Evolutionary conservation across 306 rosid species (phyloP), one percentile per base, ranked within the genome.

Genomic region (Ormosia emarginata): DNA sequence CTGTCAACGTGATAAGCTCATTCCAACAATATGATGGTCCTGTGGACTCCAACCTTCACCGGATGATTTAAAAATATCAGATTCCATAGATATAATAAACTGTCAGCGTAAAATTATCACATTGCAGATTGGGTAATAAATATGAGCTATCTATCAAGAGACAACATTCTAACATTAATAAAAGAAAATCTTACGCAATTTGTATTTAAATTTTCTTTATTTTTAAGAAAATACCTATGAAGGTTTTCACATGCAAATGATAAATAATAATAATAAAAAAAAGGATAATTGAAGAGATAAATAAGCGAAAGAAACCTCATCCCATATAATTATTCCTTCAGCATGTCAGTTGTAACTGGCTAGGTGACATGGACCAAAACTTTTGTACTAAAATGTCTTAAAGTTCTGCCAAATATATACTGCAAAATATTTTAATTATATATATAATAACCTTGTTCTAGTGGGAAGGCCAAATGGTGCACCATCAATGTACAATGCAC

Each of bases 381-480:
- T 29, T 68, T 4, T 7, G 67, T 37, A 6, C 66, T 4, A 37
- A 62, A 75, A 65, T 4, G 11, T 41, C 34, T 36, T 18, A 24
- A 3, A 44, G 39, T 68, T 67, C 30, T 30, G 29, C 9, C 43
- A 61, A 73, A 53, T 39, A 73, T 55, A 52, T 11, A 78, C 55
- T 32, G 65, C 40, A 44, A 24, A 44, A 41, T 8, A 69, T 33
- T 71, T 62, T 47, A 75, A 36, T 18, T 40, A 29, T 36, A 17
- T 66, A 30, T 8, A 15, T 29, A 34, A 52, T 75, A 87, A 95
- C 98, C 99, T 93, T 24, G 99, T 93, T 90, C 94, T 87, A 0
- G 91, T 93, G 41, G 99, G 93, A 65, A 92, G 92, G 66, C 99
- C 99, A 87, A 93, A 93, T 10, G 91, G 98, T 77, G 98, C 96